Evolutionary conservation across 2,329 filamentous ascomycete genomes (phyloP).

Genomic region (Coniella lustricola): DNA sequence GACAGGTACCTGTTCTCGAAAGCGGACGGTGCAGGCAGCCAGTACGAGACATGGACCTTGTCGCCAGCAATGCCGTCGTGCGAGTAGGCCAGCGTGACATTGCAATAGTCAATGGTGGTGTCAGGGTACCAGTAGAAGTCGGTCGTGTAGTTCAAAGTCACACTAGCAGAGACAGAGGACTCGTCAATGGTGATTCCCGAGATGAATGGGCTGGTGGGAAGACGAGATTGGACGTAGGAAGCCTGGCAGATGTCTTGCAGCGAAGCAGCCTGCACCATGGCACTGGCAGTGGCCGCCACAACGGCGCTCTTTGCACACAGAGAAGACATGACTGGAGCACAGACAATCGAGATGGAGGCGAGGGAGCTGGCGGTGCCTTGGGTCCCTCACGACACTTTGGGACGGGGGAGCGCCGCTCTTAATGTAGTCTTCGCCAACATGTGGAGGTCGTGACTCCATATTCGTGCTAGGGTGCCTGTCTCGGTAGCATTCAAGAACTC

Average conservation of each 20-base stretch:
- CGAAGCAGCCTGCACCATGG: conserved; percentile 15
- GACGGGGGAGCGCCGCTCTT: too few relatives aligned
- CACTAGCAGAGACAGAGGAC: conserved; percentile 31
- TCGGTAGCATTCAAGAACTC: too few relatives aligned
- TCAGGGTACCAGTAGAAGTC: conserved; percentile 7
- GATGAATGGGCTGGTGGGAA: conserved; percentile 35
- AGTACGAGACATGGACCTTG: conserved; percentile 17
- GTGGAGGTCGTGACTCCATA: too few relatives aligned
- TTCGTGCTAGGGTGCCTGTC: too few relatives aligned
- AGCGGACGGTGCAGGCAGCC: conserved; percentile 28
- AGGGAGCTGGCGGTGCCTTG: too few relatives aligned
- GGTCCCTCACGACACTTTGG: too few relatives aligned
- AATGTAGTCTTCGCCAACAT: too few relatives aligned
- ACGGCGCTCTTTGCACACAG: not conserved
- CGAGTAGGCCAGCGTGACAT: conserved; percentile 29
- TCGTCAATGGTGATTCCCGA: conserved; percentile 34
- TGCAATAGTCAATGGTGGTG: conserved; percentile 27
- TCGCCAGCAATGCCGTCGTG: conserved; percentile 20
- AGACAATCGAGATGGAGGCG: too few relatives aligned
- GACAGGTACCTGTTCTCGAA: conserved; percentile 39
- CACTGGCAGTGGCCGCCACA: not conserved
- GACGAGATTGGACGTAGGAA: conserved; percentile 32
- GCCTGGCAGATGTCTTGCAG: conserved; percentile 35
- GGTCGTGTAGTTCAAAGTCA: conserved; percentile 29
- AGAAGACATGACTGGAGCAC: not conserved